Percentiles rank a stretch among this genome's conserved stretches.
Conservation (phyloP, 106 monocot species). For the Alisma plantagoaquatica region DNA sequence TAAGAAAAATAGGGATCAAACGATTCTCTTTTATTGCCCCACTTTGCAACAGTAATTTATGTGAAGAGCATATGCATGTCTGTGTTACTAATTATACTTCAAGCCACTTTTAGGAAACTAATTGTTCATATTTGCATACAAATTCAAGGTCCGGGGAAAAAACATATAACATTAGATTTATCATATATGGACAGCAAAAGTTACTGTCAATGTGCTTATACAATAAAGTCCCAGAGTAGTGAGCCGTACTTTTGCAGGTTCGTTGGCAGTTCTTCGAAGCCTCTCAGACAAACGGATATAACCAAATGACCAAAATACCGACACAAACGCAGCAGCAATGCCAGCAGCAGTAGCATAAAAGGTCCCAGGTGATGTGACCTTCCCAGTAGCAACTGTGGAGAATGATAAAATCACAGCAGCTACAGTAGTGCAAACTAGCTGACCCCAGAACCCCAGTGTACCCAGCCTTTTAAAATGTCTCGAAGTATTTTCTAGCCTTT, state of each 20-base stretch:
- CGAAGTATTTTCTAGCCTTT: constrained; percentile 71
- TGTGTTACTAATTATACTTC: too few relatives aligned
- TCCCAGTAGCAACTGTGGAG: constrained; percentile 71
- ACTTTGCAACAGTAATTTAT: too few relatives aligned
- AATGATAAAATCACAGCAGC: constrained; percentile 88
- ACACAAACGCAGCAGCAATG: constrained; percentile 89
- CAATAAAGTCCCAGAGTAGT: too few relatives aligned
- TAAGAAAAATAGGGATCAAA: too few relatives aligned
- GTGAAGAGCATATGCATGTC: too few relatives aligned
- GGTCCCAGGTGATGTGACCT: constrained; percentile 70
- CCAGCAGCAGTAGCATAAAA: constrained; percentile 81
- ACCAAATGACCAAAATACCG: constrained; percentile 95
- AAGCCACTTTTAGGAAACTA: too few relatives aligned
- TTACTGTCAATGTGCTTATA: too few relatives aligned
- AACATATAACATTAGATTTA: too few relatives aligned
- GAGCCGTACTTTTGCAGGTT: constrained; percentile 95
- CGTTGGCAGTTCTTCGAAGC: constrained; percentile 65
- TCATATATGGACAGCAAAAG: too few relatives aligned
- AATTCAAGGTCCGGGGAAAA: too few relatives aligned
- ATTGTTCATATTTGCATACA: too few relatives aligned
- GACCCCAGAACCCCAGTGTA: constrained; percentile 86
- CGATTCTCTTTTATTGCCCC: too few relatives aligned
- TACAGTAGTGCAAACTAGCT: constrained; percentile 77
- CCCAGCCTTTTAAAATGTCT: constrained; percentile 84
- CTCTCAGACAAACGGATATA: constrained; percentile 91